A percentile compares a stretch with the other conserved stretches of the same genome.
phyloP scores from a whole-genome alignment of 139 green algal species.

The Gonium pectorale region DNA sequence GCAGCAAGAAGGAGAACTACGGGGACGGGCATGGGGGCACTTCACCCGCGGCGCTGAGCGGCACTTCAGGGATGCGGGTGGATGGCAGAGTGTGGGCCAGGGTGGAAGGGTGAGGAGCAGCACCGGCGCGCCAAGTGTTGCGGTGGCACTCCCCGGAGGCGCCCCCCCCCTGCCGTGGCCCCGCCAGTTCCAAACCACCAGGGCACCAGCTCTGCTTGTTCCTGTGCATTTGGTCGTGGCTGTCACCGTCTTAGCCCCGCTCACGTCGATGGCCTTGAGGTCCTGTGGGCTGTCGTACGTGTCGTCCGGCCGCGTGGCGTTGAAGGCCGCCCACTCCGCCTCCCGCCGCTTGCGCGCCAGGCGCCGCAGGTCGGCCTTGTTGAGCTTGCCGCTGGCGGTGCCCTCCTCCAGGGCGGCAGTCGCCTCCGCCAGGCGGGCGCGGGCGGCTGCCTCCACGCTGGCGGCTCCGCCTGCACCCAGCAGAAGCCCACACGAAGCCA shows the following conservation, averaged over 20 bases:
- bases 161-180: too few species aligned
- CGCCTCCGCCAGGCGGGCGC: slow-evolving; percentile 14
- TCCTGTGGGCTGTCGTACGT: slow-evolving; percentile 76
- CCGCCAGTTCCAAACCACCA: too few species aligned
- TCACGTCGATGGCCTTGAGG: slow-evolving; percentile 52
- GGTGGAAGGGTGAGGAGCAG: too few species aligned
- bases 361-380: slow-evolving; percentile 73
- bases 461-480: background rate
- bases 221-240: background rate
- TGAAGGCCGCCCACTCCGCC: slow-evolving; percentile 78
- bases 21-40: too few species aligned
- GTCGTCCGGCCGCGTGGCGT: slow-evolving; percentile 75
- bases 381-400: slow-evolving; percentile 44
- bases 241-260: background rate
- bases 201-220: too few species aligned
- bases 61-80: too few species aligned
- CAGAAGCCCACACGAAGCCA: too few species aligned
- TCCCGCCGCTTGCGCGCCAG: slow-evolving; percentile 73
- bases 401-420: slow-evolving; percentile 9
- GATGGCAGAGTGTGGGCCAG: too few species aligned
- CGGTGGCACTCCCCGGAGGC: too few species aligned
- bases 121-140: too few species aligned
- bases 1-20: too few species aligned
- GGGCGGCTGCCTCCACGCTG: background rate
- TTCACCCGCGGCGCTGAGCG: too few species aligned